Base-by-base conservation (phyloP, 2,329 filamentous ascomycete species). In the Achaetomium macrosporum region DNA sequence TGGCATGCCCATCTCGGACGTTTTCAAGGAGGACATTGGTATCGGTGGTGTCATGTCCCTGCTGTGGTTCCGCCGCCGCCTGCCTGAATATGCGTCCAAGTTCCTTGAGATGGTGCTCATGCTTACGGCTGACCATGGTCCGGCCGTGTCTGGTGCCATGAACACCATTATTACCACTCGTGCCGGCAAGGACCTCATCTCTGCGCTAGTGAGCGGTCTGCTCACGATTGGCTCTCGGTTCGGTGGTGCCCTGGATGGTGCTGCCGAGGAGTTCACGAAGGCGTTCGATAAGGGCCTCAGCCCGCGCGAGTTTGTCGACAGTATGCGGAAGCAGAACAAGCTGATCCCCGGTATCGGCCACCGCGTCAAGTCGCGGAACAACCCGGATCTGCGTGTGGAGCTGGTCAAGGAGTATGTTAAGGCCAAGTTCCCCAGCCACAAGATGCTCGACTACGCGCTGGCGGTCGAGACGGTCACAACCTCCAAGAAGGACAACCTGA, bases 31-130 rank as follows among this genome's bases (percentile, higher is more conserved):
- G 80, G 91, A 97, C 65, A 97, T 99, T 66, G 93, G 93, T 65
- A 97, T 99, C 65, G 93, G 93, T 72, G 93, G 93, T 87, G 93
- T 99, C 77, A 99, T 99, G 93, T 96, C 93, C 57, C 84, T 99
- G 54, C 81, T 99, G 65, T 99, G 93, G 93, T 99, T 99, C 90
- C 92, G 93, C 69, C 91, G 93, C 74, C 88, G 93, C 69, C 87
- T 99, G 59, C 93, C 93, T 59, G 79, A 87, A 69, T 97, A 96
- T 72, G 93, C 93, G 68, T 95, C 90, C 82, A 95, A 95, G 78
- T 99, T 99, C 82, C 78, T 99, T 64, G 93, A 99, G 82, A 99
- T 99, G 93, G 93, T 99, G 62, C 92, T 99, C 73, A 99, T 99
- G 93, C 84, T 99, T 69, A 99, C 93, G 69, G 93, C 93, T 66